phyloP scores from a whole-genome alignment of 2,329 filamentous ascomycete species.

The Hortaea sp. region DNA sequence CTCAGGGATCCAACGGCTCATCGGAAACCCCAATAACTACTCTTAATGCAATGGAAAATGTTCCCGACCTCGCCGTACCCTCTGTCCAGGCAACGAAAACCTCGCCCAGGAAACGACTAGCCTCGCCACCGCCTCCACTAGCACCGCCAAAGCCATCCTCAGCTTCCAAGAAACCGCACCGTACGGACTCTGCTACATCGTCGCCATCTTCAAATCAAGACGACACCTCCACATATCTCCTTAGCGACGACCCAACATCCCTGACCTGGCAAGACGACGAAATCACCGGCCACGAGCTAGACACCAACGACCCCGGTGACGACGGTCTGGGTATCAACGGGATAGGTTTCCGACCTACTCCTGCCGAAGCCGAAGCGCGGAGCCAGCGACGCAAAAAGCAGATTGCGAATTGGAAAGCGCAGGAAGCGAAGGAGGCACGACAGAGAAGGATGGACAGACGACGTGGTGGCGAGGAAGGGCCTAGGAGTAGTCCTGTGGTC shows the following conservation, averaged over 20 bases:
- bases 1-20: neutral
- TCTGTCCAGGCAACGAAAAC: neutral
- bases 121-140: neutral
- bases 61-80: neutral
- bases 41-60: neutral
- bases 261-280: slow-evolving; percentile 51
- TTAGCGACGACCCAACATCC: neutral
- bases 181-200: neutral
- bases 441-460: slow-evolving; percentile 46
- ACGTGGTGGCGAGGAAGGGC: slow-evolving; percentile 2
- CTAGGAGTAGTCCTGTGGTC: slow-evolving; percentile 1
- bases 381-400: slow-evolving; percentile 49
- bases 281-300: slow-evolving; percentile 49
- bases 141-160: neutral
- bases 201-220: slow-evolving; percentile 1
- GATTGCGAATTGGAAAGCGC: slow-evolving; percentile 47
- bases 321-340: slow-evolving; percentile 56
- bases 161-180: neutral
- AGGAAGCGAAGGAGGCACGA: slow-evolving; percentile 50
- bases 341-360: slow-evolving; percentile 52
- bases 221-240: neutral
- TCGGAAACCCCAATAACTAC: neutral
- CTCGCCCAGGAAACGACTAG: neutral
- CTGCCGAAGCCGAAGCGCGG: slow-evolving; percentile 47
- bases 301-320: slow-evolving; percentile 46